Evolutionary conservation across 1,284 basidiomycete species (phyloP).

Genomic region (Gomphus bonarii): DNA sequence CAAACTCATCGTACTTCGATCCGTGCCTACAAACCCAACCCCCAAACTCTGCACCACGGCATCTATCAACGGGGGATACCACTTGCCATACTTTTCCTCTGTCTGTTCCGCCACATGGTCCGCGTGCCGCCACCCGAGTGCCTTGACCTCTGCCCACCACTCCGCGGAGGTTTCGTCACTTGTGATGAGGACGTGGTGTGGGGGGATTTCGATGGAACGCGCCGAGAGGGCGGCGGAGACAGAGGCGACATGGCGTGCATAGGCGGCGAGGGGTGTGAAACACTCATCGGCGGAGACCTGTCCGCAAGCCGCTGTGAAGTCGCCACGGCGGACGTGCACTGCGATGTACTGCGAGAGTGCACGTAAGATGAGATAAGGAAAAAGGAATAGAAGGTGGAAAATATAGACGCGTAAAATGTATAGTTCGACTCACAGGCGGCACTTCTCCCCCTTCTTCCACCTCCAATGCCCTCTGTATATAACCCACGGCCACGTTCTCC

Average conservation of each 20-base stretch:
- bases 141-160: constrained; percentile 56
- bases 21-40: constrained; percentile 59
- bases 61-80: constrained; percentile 59
- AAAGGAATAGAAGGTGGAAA: background rate
- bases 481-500: constrained; percentile 27
- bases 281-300: constrained; percentile 32
- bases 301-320: constrained; percentile 31
- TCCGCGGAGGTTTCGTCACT: constrained; percentile 54
- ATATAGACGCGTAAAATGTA: background rate
- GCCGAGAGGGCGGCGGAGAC: constrained; percentile 23
- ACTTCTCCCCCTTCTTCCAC: constrained; percentile 22
- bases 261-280: constrained; percentile 47
- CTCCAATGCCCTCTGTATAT: constrained; percentile 32
- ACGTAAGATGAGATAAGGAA: background rate
- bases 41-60: constrained; percentile 58
- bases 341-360: constrained; percentile 41
- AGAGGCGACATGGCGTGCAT: constrained; percentile 49
- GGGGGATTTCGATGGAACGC: constrained; percentile 30
- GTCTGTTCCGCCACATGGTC: constrained; percentile 45
- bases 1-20: constrained; percentile 57
- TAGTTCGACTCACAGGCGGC: constrained; percentile 28
- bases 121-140: constrained; percentile 48
- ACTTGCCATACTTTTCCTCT: constrained; percentile 41
- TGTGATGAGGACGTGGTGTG: constrained; percentile 52
- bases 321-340: constrained; percentile 53